A percentile compares a stretch with the other conserved stretches of the same genome.
These are phyloP conservation scores for Harringtonia aguacate DNA, from an alignment of 2,329 filamentous ascomycete genomes.

Conservation along the genomic window DNA sequence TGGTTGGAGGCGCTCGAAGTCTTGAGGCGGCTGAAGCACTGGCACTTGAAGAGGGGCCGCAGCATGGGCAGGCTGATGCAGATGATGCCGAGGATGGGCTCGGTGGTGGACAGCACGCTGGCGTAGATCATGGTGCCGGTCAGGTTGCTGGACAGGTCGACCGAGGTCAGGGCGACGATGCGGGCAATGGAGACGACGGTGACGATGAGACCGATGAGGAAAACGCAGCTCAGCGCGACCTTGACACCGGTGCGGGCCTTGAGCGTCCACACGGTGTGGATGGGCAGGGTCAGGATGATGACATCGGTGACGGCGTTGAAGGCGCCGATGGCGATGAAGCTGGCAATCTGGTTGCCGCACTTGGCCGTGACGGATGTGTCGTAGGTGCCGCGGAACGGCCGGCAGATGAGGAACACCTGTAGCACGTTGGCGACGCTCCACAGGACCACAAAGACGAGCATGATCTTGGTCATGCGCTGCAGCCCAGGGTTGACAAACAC, in stretches of 20 bases:
- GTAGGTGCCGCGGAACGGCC: neutral
- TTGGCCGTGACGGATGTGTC: neutral
- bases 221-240: neutral
- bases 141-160: neutral
- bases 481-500: slow-evolving; percentile 31
- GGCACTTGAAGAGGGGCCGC: neutral
- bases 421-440: neutral
- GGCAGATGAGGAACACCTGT: slow-evolving; percentile 1
- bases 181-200: neutral
- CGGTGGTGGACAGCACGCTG: neutral
- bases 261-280: neutral
- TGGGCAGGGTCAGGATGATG: neutral
- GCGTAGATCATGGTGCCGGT: slow-evolving; percentile 2
- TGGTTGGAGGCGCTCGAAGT: no score
- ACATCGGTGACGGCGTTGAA: neutral
- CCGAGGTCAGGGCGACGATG: neutral
- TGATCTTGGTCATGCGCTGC: neutral
- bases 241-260: neutral
- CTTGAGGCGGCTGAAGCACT: no score
- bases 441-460: neutral
- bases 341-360: neutral
- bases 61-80: slow-evolving; percentile 2
- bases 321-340: neutral
- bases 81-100: neutral
- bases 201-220: neutral